A percentile compares a stretch with the other conserved stretches of the same genome.
phyloP scores from a whole-genome alignment of 2,329 filamentous ascomycete genomes.

The Dactylonectria estremocensis region DNA sequence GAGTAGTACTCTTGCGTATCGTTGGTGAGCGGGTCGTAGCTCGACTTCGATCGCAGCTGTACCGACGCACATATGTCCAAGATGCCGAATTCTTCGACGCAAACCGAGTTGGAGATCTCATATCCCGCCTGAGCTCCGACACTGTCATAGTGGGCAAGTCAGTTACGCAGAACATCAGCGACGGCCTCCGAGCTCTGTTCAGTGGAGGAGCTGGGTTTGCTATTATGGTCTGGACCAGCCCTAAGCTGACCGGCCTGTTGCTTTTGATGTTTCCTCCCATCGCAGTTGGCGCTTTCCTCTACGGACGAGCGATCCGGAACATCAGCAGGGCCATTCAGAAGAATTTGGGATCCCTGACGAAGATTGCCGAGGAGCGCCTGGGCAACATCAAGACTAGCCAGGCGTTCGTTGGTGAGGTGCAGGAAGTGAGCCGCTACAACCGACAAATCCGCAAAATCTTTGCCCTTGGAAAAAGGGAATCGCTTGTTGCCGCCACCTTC shows the following conservation, averaged over 20 bases:
- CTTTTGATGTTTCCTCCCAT: constrained; percentile 92
- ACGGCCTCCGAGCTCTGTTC: constrained; percentile 92
- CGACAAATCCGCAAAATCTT: constrained; percentile 94
- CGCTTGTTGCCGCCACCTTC: constrained; percentile 90
- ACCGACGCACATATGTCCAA: constrained; percentile 93
- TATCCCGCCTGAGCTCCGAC: constrained; percentile 94
- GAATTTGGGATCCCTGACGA: constrained; percentile 92
- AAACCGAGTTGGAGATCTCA: constrained; percentile 95
- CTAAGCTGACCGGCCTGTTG: constrained; percentile 90
- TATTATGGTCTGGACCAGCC: constrained; percentile 96
- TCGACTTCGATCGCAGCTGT: constrained; percentile 89
- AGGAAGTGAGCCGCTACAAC: constrained; percentile 94
- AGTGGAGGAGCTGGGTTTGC: constrained; percentile 91
- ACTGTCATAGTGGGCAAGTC: constrained; percentile 99
- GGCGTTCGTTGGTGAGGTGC: constrained; percentile 93
- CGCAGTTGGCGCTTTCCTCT: constrained; percentile 91
- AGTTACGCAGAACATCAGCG: constrained; percentile 97
- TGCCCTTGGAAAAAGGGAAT: constrained; percentile 87
- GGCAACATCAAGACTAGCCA: constrained; percentile 98
- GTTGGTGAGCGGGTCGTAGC: constrained; percentile 96
- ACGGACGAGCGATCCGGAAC: constrained; percentile 89
- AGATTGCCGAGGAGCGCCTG: constrained; percentile 97
- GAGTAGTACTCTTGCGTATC: constrained; percentile 93
- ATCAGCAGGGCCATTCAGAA: constrained; percentile 94
- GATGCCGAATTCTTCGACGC: constrained; percentile 99